Evolutionary conservation across 2,329 filamentous ascomycete species (phyloP), one percentile per base, ranked within the genome.

Genomic region (Aspergillus awamori): DNA sequence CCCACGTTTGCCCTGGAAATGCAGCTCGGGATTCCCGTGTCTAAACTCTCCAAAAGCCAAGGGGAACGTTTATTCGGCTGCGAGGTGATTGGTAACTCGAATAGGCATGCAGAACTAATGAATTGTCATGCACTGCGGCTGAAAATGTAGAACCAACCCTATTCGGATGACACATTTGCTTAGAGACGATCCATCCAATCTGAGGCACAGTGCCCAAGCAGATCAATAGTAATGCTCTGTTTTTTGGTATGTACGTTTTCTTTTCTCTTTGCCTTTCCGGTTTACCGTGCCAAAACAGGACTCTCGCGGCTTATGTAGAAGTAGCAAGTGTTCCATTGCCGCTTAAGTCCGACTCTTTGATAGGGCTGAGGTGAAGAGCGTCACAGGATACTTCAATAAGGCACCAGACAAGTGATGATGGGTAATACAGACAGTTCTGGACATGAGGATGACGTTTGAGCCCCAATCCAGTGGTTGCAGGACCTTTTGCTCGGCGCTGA

Each of bases 321-420:
- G 38, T 24, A 22, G 52, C 6, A 43, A 36, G 43, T 30, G 48
- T 11, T 48, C 8, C 28, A 41, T 57, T 22, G 43, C 20, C 26
- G 26, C 30, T 57, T 28, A 38, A 56, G n/a, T 48, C 45, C 49
- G 54, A 39, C n/a, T 45, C 6, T 48, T 38, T 48, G 54, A 43
- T 59, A 62, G 57, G 60, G 60, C 56, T 62, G 38, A 62, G 30
- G 57, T 13, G 17, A 38, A 45, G 22, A 30, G 30, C 26, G 41
- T 17, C n/a, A 10, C 39, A 30, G 33, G 39, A 22, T 36, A 36
- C 11, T 36, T 41, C 30, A 26, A 36, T 41, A 60, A 24, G 36
- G 57, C 24, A 47, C 20, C 26, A 54, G 28, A 43, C 24, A 49
- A 13, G 30, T 36, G n/a, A 30, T 26, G 17, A 26, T 47, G 13